A percentile compares a stretch with the other conserved stretches of the same genome.
These are phyloP conservation scores for Thyridium curvatum DNA, from an alignment of 2,329 filamentous ascomycete species.

Conservation along the genomic window DNA sequence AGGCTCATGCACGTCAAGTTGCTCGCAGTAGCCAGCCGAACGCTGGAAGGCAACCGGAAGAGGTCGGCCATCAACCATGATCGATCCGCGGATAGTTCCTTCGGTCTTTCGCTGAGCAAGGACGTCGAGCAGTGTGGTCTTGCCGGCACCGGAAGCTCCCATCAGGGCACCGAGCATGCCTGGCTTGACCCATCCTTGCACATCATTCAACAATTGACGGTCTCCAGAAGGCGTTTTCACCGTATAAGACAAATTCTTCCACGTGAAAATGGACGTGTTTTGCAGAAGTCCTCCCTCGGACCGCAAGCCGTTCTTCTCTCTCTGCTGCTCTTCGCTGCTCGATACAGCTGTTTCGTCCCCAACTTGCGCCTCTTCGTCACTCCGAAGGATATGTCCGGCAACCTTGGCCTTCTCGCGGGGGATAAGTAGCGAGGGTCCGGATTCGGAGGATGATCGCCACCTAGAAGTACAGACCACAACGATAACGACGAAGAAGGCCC, in stretches of 20 bases:
- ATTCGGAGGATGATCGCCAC: constrained; percentile 5
- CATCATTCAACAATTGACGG: constrained; percentile 68
- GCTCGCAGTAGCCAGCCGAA: constrained; percentile 74
- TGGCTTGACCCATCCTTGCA: constrained; percentile 79
- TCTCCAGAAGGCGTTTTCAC: constrained; percentile 56
- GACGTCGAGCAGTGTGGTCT: constrained; percentile 79
- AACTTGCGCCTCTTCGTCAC: constrained; percentile 1
- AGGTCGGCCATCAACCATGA: constrained; percentile 68
- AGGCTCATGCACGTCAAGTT: constrained; percentile 71
- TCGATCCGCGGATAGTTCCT: constrained; percentile 67
- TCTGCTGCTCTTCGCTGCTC: background rate
- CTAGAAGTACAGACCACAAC: constrained; percentile 2
- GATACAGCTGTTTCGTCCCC: background rate
- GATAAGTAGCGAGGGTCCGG: constrained; percentile 7
- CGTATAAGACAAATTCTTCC: constrained; percentile 66
- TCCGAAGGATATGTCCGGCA: background rate
- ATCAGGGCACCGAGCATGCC: constrained; percentile 75
- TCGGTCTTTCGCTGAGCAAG: constrained; percentile 75
- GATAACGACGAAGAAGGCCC: constrained; percentile 50
- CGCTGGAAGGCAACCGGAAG: constrained; percentile 71
- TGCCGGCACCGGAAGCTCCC: constrained; percentile 76
- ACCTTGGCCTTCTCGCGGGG: constrained; percentile 9
- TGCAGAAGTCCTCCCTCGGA: constrained; percentile 36
- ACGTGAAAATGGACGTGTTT: constrained; percentile 66
- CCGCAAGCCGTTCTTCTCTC: background rate